Base-by-base conservation (phyloP, 2,329 filamentous ascomycete species). In the Aspergillus novofumigatus region DNA sequence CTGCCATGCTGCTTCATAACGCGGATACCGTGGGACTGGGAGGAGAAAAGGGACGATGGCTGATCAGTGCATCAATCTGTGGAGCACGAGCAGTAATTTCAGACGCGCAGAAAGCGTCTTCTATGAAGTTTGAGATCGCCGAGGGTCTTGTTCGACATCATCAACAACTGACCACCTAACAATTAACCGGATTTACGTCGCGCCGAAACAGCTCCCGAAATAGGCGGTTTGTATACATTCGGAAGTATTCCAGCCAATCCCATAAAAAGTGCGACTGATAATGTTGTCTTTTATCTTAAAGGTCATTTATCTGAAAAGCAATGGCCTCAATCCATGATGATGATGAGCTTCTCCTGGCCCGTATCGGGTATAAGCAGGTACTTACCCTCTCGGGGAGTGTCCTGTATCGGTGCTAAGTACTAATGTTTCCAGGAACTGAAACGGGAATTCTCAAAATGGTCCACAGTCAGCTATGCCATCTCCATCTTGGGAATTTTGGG, bases 391-490 rank as follows among this genome's bases (percentile, higher is more conserved):
- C 14, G 14, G 44, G 23, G 25, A n/a, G 47, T 38, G 55, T n/a
- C 28, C 28, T 55, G 10, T 48, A 21, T 7, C 45, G 10, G 17
- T 29, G 26, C 28, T 21, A 38, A 23, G 42, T 28, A 41, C 44
- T 21, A 11, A 29, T 44, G 25, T 25, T 9, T 6, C 20, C 26
- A 87, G 84, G 84, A 87, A 68, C 67, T 87, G 26, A 78, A 78
- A 63, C 78, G 85, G 54, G 83, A 87, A 63, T 87, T 88, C 66
- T 86, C 81, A 41, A 84, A 83, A 78, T 87, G 83, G 83, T 87
- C 84, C 3, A 87, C 84, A 2, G 76, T 87, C 3, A 87, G 84
- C 3, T 87, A 87, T 71, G 85, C 85, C 26, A 85, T 87, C 59
- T 86, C 84, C 10, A 85, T 87, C 59, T 73, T 87, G 5, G 85